Conservation (phyloP, 805 yeast genomes). For the Ogataea ganodermae region DNA sequence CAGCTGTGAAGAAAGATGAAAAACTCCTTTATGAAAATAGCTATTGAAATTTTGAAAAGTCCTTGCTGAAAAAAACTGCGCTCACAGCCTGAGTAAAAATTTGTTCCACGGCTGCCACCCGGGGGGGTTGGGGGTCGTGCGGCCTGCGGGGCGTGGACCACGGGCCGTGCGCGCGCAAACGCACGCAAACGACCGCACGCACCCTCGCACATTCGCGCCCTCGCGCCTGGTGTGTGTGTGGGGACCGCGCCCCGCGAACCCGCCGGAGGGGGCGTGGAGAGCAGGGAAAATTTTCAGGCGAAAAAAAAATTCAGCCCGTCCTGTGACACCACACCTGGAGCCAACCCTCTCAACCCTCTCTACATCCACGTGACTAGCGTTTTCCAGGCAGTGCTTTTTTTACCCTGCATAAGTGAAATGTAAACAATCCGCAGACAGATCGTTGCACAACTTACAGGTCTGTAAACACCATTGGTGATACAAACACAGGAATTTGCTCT, state of each 20-base stretch:
- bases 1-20: slow-evolving; percentile 9
- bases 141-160: too few relatives aligned
- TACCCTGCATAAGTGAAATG: slow-evolving; percentile 8
- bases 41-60: slow-evolving; percentile 10
- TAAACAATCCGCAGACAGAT: slow-evolving; percentile 11
- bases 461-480: too few relatives aligned
- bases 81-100: too few relatives aligned
- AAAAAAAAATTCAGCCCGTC: slow-evolving; percentile 5
- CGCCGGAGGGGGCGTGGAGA: too few relatives aligned
- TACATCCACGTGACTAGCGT: neutral
- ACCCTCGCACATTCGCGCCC: neutral
- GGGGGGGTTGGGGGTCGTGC: too few relatives aligned
- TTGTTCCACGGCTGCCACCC: too few relatives aligned
- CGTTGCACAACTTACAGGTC: neutral
- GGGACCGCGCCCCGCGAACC: too few relatives aligned
- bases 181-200: neutral
- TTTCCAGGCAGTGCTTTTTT: neutral
- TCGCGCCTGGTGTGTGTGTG: neutral
- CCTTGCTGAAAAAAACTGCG: neutral
- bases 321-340: slow-evolving; percentile 1
- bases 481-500: too few relatives aligned
- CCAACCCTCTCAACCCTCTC: slow-evolving; percentile 1
- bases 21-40: slow-evolving; percentile 7
- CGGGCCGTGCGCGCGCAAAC: neutral
- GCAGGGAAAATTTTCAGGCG: neutral